phyloP scores from a whole-genome alignment of 257 asterid genomes.

The Voacanga thouarsii region DNA sequence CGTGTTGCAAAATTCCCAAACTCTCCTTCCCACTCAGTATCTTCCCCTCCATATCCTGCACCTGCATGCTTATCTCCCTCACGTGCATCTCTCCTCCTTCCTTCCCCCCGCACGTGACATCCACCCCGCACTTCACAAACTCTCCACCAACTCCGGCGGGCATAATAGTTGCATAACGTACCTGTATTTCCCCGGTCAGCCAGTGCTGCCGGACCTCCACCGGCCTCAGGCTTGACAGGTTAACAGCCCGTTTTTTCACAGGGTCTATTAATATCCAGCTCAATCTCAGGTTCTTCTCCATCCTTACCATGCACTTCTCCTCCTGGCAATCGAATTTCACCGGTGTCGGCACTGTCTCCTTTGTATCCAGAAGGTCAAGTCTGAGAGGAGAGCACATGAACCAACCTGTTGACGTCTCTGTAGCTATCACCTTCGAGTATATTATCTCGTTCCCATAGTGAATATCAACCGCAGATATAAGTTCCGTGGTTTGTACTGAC shows the following conservation, averaged over 20 bases:
- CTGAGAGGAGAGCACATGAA: constrained; percentile 56
- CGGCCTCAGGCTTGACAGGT: constrained; percentile 53
- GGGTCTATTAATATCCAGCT: constrained; percentile 82
- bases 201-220: constrained; percentile 65
- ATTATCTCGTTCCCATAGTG: constrained; percentile 36
- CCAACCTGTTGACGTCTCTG: constrained; percentile 57
- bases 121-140: constrained; percentile 48
- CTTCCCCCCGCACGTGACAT: constrained; percentile 56
- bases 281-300: constrained; percentile 42
- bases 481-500: constrained; percentile 10
- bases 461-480: constrained; percentile 75
- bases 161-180: constrained; percentile 49
- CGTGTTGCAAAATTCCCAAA: constrained; percentile 42
- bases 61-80: constrained; percentile 61
- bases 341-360: constrained; percentile 51
- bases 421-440: constrained; percentile 41
- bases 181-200: constrained; percentile 56
- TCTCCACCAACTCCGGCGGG: constrained; percentile 25
- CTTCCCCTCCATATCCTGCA: constrained; percentile 83
- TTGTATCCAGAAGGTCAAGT: constrained; percentile 45
- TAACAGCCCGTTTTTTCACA: constrained; percentile 43
- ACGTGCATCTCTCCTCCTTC: constrained; percentile 56
- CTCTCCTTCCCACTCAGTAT: constrained; percentile 48
- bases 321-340: constrained; percentile 40
- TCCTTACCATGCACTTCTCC: constrained; percentile 25